Evolutionary conservation across 768 basidiomycete genomes (phyloP).

Genomic region (Panaeolus papilionaceus): DNA sequence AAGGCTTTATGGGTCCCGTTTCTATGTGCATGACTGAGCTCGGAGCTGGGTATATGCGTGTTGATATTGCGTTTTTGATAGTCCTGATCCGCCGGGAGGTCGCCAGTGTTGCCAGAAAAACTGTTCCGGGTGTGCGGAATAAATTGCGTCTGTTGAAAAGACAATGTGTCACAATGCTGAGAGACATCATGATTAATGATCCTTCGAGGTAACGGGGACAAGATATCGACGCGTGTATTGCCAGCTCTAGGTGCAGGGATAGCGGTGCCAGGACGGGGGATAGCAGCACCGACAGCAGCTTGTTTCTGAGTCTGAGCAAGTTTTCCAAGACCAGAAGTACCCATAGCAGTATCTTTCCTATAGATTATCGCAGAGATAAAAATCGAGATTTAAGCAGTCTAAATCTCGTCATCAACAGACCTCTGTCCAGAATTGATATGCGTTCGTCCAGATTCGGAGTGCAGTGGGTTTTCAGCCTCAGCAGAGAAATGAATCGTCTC

Average conservation of each 20-base stretch:
- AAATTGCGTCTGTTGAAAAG: not conserved
- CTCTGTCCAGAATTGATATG: not conserved
- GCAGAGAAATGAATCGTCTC: not conserved
- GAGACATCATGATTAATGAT: not conserved
- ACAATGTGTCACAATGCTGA: too few relatives aligned
- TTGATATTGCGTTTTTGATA: not conserved
- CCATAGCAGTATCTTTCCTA: not conserved
- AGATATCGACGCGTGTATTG: not conserved
- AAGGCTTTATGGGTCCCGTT: too few relatives aligned
- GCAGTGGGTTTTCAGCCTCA: not conserved
- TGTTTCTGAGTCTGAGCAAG: not conserved
- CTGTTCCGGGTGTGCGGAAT: not conserved
- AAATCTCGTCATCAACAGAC: not conserved
- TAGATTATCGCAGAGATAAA: not conserved
- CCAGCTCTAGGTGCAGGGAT: not conserved
- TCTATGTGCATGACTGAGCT: not conserved
- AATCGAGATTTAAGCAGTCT: not conserved
- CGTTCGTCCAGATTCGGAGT: not conserved
- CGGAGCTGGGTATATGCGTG: not conserved
- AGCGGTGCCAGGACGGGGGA: slow-evolving; percentile 8
- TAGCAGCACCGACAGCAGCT: not conserved
- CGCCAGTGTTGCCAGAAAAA: not conserved
- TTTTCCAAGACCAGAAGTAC: not conserved
- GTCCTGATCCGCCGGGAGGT: not conserved
- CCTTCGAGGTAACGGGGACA: not conserved